These are phyloP conservation scores for Cyclotella baltica DNA, from an alignment of 108 stramenopile species.

Conservation along the genomic window DNA sequence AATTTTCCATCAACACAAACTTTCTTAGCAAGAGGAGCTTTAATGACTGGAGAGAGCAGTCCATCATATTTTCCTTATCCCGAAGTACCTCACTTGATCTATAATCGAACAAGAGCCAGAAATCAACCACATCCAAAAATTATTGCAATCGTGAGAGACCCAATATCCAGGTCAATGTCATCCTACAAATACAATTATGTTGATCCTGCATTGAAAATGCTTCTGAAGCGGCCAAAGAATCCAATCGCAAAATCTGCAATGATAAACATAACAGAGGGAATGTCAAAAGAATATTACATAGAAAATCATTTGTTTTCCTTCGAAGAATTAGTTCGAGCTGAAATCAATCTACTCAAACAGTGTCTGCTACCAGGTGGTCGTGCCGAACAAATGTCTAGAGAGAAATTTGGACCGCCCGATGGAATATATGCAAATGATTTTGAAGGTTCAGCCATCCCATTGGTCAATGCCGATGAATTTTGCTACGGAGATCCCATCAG, in stretches of 20 bases:
- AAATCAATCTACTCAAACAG: conserved; percentile 59
- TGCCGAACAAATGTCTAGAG: conserved; percentile 32
- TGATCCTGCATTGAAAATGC: conserved; percentile 57
- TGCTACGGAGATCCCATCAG: conserved; percentile 72
- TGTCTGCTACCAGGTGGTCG: conserved; percentile 63
- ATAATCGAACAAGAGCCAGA: conserved; percentile 15
- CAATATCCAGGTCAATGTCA: conserved; percentile 71
- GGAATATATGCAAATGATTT: conserved; percentile 23
- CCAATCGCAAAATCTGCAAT: conserved; percentile 4
- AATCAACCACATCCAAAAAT: conserved; percentile 44
- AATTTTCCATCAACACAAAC: conserved; percentile 72
- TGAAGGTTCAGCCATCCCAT: conserved; percentile 28
- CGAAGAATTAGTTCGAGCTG: conserved; percentile 78
- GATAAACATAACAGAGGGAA: conserved; percentile 26
- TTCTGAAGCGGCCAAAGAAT: conserved; percentile 33
- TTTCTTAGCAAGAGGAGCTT: conserved; percentile 71
- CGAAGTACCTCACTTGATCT: conserved; percentile 22
- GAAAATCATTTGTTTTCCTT: conserved; percentile 70
- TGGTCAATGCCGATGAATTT: conserved; percentile 73
- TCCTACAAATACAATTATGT: conserved; percentile 84
- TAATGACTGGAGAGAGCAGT: conserved; percentile 86
- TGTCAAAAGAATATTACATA: conserved; percentile 59
- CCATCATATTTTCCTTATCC: conserved; percentile 76
- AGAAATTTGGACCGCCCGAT: conserved; percentile 16
- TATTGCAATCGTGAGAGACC: conserved; percentile 71